Percentiles rank a stretch among this genome's conserved stretches.
Conservation (phyloP, 108 stramenopile genomes). For the Pseudonitzschia delicatissima region DNA sequence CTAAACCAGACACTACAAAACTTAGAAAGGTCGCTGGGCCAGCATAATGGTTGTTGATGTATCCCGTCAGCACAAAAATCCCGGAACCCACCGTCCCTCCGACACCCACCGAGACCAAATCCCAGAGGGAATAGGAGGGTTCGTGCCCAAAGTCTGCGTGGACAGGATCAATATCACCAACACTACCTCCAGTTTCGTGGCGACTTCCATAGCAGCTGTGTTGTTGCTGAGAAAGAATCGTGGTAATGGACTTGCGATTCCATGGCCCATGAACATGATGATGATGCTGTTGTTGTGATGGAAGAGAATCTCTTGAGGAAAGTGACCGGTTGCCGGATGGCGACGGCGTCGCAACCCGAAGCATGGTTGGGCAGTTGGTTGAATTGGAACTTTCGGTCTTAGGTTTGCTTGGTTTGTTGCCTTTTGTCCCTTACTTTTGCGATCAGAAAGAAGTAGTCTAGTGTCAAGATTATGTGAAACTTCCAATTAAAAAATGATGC, state of each 20-base stretch:
- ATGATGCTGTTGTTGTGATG: too few species aligned
- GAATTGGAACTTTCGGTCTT: too few species aligned
- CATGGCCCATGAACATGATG: constrained; percentile 6
- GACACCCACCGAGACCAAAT: constrained; percentile 83
- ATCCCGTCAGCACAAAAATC: constrained; percentile 88
- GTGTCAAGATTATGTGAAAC: too few species aligned
- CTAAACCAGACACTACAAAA: constrained; percentile 71
- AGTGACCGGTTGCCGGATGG: too few species aligned
- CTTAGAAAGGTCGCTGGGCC: constrained; percentile 80
- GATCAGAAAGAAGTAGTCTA: too few species aligned
- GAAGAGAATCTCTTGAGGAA: too few species aligned
- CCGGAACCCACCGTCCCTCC: constrained; percentile 86
- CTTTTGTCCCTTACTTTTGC: too few species aligned
- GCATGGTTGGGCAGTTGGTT: too few species aligned
- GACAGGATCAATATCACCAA: not conserved
- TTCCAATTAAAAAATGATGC: too few species aligned
- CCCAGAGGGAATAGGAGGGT: constrained; percentile 27
- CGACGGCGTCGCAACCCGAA: too few species aligned
- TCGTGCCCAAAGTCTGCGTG: not conserved
- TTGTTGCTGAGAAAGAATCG: not conserved
- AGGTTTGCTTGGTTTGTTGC: too few species aligned
- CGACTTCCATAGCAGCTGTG: not conserved
- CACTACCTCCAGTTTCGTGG: not conserved
- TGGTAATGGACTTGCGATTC: constrained; percentile 7
- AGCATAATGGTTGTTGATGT: constrained; percentile 80